These are phyloP conservation scores for Psilocybe mexicana DNA, from an alignment of 1,284 basidiomycete species.

Conservation along the genomic window DNA sequence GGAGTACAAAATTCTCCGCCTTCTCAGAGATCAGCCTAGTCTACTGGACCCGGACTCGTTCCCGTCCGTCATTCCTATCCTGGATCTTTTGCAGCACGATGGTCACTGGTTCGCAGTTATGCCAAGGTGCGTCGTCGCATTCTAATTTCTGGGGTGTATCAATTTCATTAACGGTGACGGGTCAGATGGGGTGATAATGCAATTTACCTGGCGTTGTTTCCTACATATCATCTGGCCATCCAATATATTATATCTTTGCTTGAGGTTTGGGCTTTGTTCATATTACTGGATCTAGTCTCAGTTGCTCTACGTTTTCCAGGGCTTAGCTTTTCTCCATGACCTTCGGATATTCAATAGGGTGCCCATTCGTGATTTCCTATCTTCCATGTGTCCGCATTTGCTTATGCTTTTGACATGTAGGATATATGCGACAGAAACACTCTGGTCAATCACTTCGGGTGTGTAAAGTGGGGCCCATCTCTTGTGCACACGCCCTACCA, in stretches of 20 bases:
- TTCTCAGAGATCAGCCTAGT: slow-evolving; percentile 4
- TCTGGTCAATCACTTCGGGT: neutral
- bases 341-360: neutral
- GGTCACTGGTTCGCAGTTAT: neutral
- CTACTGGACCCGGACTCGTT: neutral
- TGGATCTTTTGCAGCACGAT: neutral
- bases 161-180: no score
- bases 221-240: neutral
- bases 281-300: no score
- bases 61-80: neutral
- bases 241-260: neutral
- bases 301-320: neutral
- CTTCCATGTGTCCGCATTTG: neutral
- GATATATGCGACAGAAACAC: neutral
- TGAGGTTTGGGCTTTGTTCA: neutral
- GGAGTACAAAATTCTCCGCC: slow-evolving; percentile 12
- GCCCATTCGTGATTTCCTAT: neutral
- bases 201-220: neutral
- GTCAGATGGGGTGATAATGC: no score
- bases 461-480: no score
- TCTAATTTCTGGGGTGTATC: no score
- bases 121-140: neutral
- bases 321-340: neutral
- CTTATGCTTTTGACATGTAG: neutral
- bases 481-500: neutral